Evolutionary conservation across 805 yeast species (phyloP).

Genomic region (Lipomyces lipofer): DNA sequence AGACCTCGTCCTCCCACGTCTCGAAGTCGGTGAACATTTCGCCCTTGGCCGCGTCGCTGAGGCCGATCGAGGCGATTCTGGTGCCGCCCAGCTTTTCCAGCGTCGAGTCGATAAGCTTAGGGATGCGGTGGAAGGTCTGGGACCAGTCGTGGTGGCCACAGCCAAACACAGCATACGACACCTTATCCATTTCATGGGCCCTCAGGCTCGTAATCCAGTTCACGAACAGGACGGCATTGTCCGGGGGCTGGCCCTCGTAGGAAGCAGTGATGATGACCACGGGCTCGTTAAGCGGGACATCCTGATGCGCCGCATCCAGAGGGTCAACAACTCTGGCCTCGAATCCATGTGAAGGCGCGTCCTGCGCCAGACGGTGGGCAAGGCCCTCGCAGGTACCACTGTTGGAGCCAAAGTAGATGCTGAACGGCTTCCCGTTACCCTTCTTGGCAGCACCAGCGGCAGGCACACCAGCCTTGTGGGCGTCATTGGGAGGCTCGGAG

Average conservation of each 20-base stretch:
- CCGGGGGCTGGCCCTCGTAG: conserved; percentile 98
- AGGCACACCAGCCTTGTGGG: neutral
- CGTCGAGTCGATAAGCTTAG: conserved; percentile 52
- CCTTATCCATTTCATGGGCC: conserved; percentile 44
- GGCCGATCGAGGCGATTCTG: conserved; percentile 70
- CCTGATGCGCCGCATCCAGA: conserved; percentile 81
- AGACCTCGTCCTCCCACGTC: conserved; percentile 75
- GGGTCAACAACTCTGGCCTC: conserved; percentile 82
- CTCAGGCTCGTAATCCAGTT: conserved; percentile 50
- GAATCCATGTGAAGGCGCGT: conserved; percentile 73
- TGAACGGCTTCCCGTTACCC: conserved; percentile 46
- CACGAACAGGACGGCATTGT: conserved; percentile 77
- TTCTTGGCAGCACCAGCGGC: conserved; percentile 1
- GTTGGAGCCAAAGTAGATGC: conserved; percentile 90
- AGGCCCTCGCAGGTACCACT: conserved; percentile 98
- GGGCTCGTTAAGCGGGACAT: conserved; percentile 52
- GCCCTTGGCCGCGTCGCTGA: conserved; percentile 93
- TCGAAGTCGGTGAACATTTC: conserved; percentile 92
- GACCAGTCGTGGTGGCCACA: conserved; percentile 81
- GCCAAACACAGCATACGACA: conserved; percentile 75
- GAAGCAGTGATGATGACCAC: conserved; percentile 86
- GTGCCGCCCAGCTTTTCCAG: conserved; percentile 66
- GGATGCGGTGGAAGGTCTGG: conserved; percentile 87
- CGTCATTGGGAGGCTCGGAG: conserved; percentile 1
- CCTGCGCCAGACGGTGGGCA: conserved; percentile 84